These are phyloP conservation scores for Beauveria bassiana DNA, from an alignment of 2,329 filamentous ascomycete species.

Conservation along the genomic window DNA sequence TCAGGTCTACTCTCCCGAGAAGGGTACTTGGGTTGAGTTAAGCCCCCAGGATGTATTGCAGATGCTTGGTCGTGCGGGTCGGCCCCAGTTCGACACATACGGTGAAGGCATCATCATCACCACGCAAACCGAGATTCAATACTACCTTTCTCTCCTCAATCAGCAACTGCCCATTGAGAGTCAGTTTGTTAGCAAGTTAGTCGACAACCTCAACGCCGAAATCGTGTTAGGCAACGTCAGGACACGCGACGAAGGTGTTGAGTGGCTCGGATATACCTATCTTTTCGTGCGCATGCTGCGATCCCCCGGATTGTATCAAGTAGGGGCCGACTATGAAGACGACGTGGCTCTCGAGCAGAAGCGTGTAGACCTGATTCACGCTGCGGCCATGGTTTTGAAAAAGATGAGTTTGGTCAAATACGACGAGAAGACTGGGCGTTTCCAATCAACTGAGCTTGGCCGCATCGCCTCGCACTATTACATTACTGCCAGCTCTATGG, in stretches of 20 bases:
- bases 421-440: slow-evolving; percentile 81
- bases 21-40: slow-evolving; percentile 96
- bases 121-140: slow-evolving; percentile 88
- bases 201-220: slow-evolving; percentile 94
- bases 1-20: slow-evolving; percentile 95
- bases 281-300: slow-evolving; percentile 96
- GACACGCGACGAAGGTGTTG: slow-evolving; percentile 89
- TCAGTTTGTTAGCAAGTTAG: slow-evolving; percentile 85
- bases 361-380: slow-evolving; percentile 94
- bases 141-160: slow-evolving; percentile 93
- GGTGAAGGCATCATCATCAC: slow-evolving; percentile 99
- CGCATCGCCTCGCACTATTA: slow-evolving; percentile 98
- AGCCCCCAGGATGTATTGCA: slow-evolving; percentile 96
- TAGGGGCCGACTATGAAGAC: slow-evolving; percentile 90
- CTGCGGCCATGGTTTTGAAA: slow-evolving; percentile 78
- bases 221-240: slow-evolving; percentile 90
- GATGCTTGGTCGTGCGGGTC: slow-evolving; percentile 95
- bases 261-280: slow-evolving; percentile 98
- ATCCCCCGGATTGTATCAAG: slow-evolving; percentile 89
- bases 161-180: slow-evolving; percentile 97
- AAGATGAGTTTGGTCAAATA: slow-evolving; percentile 89
- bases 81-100: slow-evolving; percentile 94
- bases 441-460: slow-evolving; percentile 89
- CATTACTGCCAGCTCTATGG: slow-evolving; percentile 93
- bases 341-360: slow-evolving; percentile 91